A percentile compares a stretch with the other conserved stretches of the same genome.
Conservation (phyloP, 345 rosid genomes). For the Boechera divaricarpa region DNA sequence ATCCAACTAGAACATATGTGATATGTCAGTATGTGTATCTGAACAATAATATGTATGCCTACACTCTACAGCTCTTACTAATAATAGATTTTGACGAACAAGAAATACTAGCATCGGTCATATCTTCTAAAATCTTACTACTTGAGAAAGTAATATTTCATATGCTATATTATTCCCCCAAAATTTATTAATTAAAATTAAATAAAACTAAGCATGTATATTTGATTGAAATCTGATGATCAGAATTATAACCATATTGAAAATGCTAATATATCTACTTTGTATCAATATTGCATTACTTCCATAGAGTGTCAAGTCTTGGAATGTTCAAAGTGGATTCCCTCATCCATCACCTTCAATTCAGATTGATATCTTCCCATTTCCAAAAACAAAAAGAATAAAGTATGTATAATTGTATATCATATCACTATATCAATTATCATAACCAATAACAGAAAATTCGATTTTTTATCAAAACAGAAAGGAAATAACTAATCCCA, state of each 20-base stretch:
- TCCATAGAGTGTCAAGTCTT: not conserved
- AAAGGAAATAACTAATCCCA: not conserved
- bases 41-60: not conserved
- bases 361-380: constrained; percentile 6
- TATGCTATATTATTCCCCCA: not conserved
- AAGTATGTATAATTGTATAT: not conserved
- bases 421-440: not conserved
- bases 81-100: not conserved
- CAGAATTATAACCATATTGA: not conserved
- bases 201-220: not conserved
- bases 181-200: not conserved
- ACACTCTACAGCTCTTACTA: not conserved
- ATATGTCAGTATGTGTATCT: not conserved
- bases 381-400: not conserved
- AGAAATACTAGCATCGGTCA: not conserved
- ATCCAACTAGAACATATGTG: not conserved
- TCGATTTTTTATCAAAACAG: not conserved
- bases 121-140: not conserved
- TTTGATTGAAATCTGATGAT: not conserved
- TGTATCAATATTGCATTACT: not conserved
- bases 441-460: not conserved
- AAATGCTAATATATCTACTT: not conserved
- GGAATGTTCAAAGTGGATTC: not conserved
- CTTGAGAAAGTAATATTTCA: not conserved
- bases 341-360: constrained; percentile 14